phyloP scores from a whole-genome alignment of 345 rosid species.

The Combretum micranthum region DNA sequence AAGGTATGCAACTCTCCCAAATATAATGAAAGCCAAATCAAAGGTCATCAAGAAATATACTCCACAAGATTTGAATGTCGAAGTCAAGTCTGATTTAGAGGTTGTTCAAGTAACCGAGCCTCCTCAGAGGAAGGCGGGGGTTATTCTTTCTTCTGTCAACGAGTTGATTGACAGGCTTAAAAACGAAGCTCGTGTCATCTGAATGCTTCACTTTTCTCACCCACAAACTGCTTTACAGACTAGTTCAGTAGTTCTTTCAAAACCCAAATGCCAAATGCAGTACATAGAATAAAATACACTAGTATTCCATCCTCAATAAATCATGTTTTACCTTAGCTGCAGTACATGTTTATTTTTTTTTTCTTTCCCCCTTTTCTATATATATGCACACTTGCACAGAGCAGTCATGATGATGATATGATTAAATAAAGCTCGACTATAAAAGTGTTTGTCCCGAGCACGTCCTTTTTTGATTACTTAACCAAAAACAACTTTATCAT shows the following conservation, averaged over 20 bases:
- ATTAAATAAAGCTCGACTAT: too few species aligned
- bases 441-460: too few species aligned
- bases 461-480: too few species aligned
- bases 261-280: neutral
- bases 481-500: too few species aligned
- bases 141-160: conserved; percentile 54
- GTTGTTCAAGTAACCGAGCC: conserved; percentile 70
- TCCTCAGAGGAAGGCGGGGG: conserved; percentile 72
- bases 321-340: too few species aligned
- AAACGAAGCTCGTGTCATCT: conserved; percentile 69
- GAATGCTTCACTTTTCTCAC: conserved; percentile 5
- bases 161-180: conserved; percentile 76
- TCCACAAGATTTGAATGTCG: conserved; percentile 57
- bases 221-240: neutral
- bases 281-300: neutral
- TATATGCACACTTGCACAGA: too few species aligned
- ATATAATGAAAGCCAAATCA: conserved; percentile 91
- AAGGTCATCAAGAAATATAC: conserved; percentile 71
- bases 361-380: too few species aligned
- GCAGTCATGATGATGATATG: too few species aligned
- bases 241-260: neutral
- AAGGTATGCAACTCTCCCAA: conserved; percentile 88
- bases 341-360: too few species aligned
- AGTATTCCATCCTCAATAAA: too few species aligned
- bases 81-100: conserved; percentile 51